phyloP scores from a whole-genome alignment of 495 filamentous ascomycete species.

The Neurospora discreta region DNA sequence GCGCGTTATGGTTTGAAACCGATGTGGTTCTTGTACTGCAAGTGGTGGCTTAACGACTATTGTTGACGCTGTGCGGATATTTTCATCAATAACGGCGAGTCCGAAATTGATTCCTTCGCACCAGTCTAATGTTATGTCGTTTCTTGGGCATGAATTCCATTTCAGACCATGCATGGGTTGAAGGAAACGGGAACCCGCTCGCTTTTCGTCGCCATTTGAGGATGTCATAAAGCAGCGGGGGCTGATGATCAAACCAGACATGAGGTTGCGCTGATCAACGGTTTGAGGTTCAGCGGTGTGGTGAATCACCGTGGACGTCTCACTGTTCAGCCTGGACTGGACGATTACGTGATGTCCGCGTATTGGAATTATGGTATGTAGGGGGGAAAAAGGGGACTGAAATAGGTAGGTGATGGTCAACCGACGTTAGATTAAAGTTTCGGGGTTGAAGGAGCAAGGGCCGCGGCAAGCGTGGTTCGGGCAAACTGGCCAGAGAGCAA shows the following conservation, averaged over 20 bases:
- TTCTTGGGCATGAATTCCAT: background rate
- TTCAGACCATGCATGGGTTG: background rate
- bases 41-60: background rate
- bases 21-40: background rate
- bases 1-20: background rate
- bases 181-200: background rate
- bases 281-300: background rate
- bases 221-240: background rate
- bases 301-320: background rate
- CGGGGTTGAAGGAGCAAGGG: background rate
- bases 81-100: background rate
- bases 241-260: background rate
- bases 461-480: background rate
- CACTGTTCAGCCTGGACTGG: background rate
- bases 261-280: background rate
- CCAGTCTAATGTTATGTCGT: background rate
- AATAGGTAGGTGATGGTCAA: background rate
- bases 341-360: background rate
- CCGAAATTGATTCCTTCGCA: background rate
- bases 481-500: background rate
- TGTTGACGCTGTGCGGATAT: background rate
- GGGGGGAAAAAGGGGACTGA: background rate
- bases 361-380: background rate
- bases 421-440: background rate
- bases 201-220: background rate